Evolutionary conservation across 768 basidiomycete species (phyloP), one percentile per base, ranked within the genome.

Genomic region (Tricholoma sp.): DNA sequence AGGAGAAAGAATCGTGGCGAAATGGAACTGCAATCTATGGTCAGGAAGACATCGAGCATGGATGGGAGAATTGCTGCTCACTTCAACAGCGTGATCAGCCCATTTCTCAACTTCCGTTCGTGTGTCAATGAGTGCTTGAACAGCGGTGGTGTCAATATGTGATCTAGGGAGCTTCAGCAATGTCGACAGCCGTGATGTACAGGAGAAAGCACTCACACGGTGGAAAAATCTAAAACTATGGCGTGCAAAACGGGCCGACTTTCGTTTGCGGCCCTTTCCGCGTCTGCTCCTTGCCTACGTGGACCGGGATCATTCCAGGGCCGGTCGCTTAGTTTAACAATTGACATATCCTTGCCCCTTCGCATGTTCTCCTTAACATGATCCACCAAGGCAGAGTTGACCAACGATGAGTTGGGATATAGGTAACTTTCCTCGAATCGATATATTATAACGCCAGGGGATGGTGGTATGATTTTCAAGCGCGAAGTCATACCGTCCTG

Each of bases 251-350:
- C 67, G 0, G 95, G 92, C 65, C 80, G 84, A 63, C 71, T 73
- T 24, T 74, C 66, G 58, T 89, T 81, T 14, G 72, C 74, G 49
- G 64, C 71, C 59, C 77, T 80, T 39, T 84, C 83, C 22, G 74
- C 79, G 0, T 65, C 74, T 0, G 71, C 72, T 4, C 75, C 74
- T 12, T 78, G 76, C 16, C 78, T 75, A 51, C 69, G 64, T 18
- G 90, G 89, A 24, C 92, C 91, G 9, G 91, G 86, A 64, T 97
- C 94, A 67, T 99, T 99, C 96, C 96, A 99, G 11, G 91, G 82
- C 43, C 94, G 83, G 68, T 96, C 93, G 59, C 80, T 77, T 46
- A 83, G 71, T 56, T 72, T 80, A 59, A 91, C 75, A n/a, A 72
- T 65, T 53, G 79, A 77, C 70, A 89, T 77, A 69, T 95, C 89